These are phyloP conservation scores for Calonectria naviculata DNA, from an alignment of 2,329 filamentous ascomycete species.

Conservation along the genomic window DNA sequence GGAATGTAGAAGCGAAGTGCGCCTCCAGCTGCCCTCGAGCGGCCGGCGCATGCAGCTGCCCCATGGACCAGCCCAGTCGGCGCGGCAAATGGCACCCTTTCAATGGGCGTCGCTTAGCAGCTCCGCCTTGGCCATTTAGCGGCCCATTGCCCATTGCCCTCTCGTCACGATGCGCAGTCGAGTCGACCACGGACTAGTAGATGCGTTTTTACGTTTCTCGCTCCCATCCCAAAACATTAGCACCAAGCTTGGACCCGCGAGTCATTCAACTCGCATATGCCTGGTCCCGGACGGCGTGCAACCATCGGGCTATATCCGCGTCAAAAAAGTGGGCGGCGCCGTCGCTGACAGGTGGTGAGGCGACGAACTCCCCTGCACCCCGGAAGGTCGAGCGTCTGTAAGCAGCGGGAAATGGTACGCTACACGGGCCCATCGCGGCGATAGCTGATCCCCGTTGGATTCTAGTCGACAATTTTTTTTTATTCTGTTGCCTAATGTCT, in stretches of 20 bases:
- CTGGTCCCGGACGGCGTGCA: not conserved
- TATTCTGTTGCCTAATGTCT: constrained; percentile 5
- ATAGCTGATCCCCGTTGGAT: not conserved
- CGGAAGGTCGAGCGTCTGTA: not conserved
- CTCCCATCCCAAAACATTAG: not conserved
- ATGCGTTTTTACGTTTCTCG: not conserved
- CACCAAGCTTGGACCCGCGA: not conserved
- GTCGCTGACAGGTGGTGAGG: not conserved
- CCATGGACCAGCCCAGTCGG: not conserved
- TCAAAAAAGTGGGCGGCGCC: constrained; percentile 6
- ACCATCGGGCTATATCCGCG: constrained; percentile 1
- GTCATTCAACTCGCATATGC: constrained; percentile 1
- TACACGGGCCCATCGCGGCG: constrained; percentile 4
- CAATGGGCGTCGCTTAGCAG: not conserved
- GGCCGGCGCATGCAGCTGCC: constrained; percentile 11
- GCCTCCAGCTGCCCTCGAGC: constrained; percentile 8
- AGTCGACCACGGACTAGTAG: no score
- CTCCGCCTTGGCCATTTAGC: not conserved
- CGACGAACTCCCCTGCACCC: not conserved
- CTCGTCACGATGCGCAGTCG: constrained; percentile 2
- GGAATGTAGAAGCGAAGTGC: constrained; percentile 13
- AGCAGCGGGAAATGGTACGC: constrained; percentile 12
- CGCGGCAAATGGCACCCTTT: not conserved
- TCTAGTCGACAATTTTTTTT: not conserved
- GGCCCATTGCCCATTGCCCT: not conserved